These are phyloP conservation scores for Apiospora marii DNA, from an alignment of 2,329 filamentous ascomycete genomes.

Conservation along the genomic window DNA sequence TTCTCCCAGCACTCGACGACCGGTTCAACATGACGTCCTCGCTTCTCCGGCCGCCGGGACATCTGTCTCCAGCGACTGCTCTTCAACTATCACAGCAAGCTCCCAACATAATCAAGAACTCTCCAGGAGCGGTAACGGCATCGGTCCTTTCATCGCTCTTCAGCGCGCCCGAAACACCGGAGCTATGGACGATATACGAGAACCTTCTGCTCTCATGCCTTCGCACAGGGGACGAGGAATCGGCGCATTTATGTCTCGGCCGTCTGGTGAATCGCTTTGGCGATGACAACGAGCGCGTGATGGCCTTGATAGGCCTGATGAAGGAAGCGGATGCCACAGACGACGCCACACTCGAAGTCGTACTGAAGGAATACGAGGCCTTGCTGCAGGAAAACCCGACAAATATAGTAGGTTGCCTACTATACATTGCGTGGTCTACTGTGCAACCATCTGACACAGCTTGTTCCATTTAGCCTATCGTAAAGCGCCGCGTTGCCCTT, in stretches of 20 bases:
- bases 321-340: slow-evolving; percentile 82
- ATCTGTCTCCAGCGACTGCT: slow-evolving; percentile 63
- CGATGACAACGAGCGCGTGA: slow-evolving; percentile 81
- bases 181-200: slow-evolving; percentile 86
- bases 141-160: slow-evolving; percentile 63
- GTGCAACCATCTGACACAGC: slow-evolving; percentile 24
- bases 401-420: slow-evolving; percentile 72
- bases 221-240: slow-evolving; percentile 81
- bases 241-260: slow-evolving; percentile 78
- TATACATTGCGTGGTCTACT: slow-evolving; percentile 13
- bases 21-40: slow-evolving; percentile 42
- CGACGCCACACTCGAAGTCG: slow-evolving; percentile 68
- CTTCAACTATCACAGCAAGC: slow-evolving; percentile 68
- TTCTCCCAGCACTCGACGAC: background rate
- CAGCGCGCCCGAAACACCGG: slow-evolving; percentile 71
- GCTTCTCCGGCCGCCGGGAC: slow-evolving; percentile 63
- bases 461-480: slow-evolving; percentile 67
- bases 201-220: slow-evolving; percentile 86
- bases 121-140: slow-evolving; percentile 61
- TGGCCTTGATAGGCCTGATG: slow-evolving; percentile 82
- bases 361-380: slow-evolving; percentile 80
- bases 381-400: slow-evolving; percentile 77
- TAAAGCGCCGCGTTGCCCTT: slow-evolving; percentile 84
- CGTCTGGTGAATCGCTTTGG: slow-evolving; percentile 84
- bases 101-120: slow-evolving; percentile 61